Base-by-base conservation (phyloP, 2,329 filamentous ascomycete genomes). In the Triangularia setosa region DNA sequence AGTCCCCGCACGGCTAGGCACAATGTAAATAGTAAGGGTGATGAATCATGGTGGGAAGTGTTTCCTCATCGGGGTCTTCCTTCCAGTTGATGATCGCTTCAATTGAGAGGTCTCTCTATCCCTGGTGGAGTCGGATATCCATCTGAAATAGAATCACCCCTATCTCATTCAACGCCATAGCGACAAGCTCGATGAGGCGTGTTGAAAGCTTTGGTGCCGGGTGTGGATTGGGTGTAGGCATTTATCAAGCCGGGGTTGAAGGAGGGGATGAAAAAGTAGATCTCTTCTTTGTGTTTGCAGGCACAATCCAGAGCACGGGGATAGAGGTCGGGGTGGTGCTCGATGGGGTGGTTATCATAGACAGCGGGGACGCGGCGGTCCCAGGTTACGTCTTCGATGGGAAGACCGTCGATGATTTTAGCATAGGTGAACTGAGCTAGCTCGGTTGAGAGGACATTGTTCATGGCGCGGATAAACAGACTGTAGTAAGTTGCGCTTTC, bases 361-460 rank as follows among this genome's bases (percentile, higher is more conserved):
- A 59, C 27, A 6, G 24, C 33, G 7, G 61, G 23, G 30, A 25
- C 30, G 30, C 56, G 64, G 5, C 25, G 18, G 35, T 65, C 60
- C 30, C 25, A 65, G 35, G 64, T 56, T 8, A 63, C 55, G 21
- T 63, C 61, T 3, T 35, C 44, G 1, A 44, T 63, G 18, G 64
- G 61, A 3, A 65, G 58, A 11, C 64, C 64, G 28, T 65, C 61
- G 16, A 63, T 53, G 24, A 63, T 63, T 23, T 65, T 58, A 11
- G 64, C 61, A 9, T 61, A 61, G 7, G 61, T 65, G 40, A 55
- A 57, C 7, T 58, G 40, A 9, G 64, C 61, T 3, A 63, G 53
- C 21, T 65, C 58, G 14, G 52, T 65, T 3, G 64, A 63, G 1
- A 65, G 58, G 1, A 65, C n/a, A 25, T 65, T 65, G 21, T 35